Evolutionary conservation across 192 early-diverging fungal genomes (phyloP).

Genomic region (Gorgonomyces haynaldii): DNA sequence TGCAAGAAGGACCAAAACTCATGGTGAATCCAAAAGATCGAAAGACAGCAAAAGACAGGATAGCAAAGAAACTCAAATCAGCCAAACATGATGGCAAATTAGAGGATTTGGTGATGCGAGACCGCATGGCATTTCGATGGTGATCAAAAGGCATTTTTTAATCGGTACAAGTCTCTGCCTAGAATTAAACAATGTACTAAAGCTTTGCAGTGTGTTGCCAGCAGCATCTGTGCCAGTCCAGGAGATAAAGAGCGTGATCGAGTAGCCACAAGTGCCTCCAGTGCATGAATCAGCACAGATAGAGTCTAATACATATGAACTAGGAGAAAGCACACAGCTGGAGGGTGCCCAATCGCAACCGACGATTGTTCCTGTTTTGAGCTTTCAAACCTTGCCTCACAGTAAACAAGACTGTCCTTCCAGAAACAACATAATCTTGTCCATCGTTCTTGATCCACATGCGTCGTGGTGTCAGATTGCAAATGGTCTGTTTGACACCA

Average conservation of each 20-base stretch:
- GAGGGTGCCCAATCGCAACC: slow-evolving; percentile 11
- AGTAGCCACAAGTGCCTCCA: neutral
- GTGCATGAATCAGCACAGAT: slow-evolving; percentile 6
- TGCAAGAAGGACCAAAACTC: too few species aligned
- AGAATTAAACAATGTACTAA: neutral
- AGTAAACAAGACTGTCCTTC: slow-evolving; percentile 1
- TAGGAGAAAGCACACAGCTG: neutral
- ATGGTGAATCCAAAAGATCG: too few species aligned
- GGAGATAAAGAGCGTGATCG: slow-evolving; percentile 5
- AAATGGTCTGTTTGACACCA: neutral
- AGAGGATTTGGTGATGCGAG: too few species aligned
- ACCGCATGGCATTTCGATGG: too few species aligned
- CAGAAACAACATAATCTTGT: slow-evolving; percentile 1
- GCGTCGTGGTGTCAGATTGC: slow-evolving; percentile 1
- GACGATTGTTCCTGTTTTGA: neutral
- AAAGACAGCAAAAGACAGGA: too few species aligned
- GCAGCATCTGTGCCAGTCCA: slow-evolving; percentile 6
- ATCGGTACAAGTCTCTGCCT: slow-evolving; percentile 4
- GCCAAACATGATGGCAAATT: too few species aligned
- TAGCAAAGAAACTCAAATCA: too few species aligned
- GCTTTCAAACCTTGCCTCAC: neutral
- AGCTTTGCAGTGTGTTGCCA: neutral
- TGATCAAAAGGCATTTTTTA: slow-evolving; percentile 9
- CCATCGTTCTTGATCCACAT: slow-evolving; percentile 2
- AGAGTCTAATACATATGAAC: neutral